Evolutionary conservation across 1,284 basidiomycete species (phyloP).

Genomic region (Bjerkandera adusta): DNA sequence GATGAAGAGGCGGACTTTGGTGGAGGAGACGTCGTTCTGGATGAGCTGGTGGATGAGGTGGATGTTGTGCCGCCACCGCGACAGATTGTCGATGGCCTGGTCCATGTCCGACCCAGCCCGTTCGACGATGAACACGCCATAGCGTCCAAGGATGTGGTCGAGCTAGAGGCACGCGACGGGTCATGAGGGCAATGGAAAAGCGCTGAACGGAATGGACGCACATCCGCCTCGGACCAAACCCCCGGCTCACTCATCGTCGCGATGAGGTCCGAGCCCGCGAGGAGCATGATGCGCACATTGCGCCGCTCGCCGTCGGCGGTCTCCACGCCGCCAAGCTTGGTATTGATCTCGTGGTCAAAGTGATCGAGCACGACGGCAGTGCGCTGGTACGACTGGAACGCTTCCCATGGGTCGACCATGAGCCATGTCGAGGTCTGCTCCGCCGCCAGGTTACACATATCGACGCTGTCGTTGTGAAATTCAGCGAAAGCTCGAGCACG

Average conservation of each 20-base stretch:
- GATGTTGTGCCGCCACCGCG: conserved; percentile 86
- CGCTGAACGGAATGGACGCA: conserved; percentile 38
- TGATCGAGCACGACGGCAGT: conserved; percentile 96
- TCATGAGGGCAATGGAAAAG: neutral
- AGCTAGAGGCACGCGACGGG: conserved; percentile 47
- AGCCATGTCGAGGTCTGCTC: conserved; percentile 79
- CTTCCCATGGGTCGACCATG: conserved; percentile 98
- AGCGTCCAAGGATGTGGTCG: conserved; percentile 93
- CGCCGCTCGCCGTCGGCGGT: conserved; percentile 65
- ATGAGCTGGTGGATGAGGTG: conserved; percentile 95
- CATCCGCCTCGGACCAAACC: conserved; percentile 94
- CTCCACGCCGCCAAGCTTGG: conserved; percentile 67
- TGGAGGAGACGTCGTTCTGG: conserved; percentile 97
- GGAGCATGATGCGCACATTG: conserved; percentile 81
- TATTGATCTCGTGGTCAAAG: conserved; percentile 93
- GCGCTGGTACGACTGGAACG: conserved; percentile 90
- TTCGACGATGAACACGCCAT: conserved; percentile 95
- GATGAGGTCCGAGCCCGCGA: conserved; percentile 97
- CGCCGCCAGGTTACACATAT: conserved; percentile 86
- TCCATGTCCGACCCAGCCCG: conserved; percentile 92
- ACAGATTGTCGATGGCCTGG: conserved; percentile 73
- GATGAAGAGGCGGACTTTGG: conserved; percentile 91
- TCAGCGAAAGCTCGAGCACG: neutral
- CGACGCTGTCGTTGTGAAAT: conserved; percentile 51
- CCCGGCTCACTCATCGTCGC: conserved; percentile 99